phyloP scores from a whole-genome alignment of 495 filamentous ascomycete species.

The Xylaria telfairii region DNA sequence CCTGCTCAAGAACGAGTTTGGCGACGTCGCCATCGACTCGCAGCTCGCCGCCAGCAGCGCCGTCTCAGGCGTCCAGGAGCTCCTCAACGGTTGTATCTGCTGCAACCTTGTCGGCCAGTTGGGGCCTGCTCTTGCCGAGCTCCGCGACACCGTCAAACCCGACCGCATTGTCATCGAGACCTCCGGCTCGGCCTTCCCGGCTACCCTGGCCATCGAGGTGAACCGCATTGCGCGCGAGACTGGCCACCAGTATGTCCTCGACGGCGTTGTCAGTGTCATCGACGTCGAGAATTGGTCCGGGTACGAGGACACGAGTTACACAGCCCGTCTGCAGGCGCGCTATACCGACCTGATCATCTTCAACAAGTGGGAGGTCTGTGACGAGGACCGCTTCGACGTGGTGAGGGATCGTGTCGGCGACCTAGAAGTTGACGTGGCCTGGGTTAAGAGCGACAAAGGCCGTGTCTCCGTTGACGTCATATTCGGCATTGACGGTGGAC shows the following conservation, averaged over 20 bases:
- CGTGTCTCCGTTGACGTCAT: constrained; percentile 76
- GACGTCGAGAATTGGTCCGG: constrained; percentile 98
- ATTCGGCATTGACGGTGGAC: constrained; percentile 83
- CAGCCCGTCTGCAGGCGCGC: constrained; percentile 81
- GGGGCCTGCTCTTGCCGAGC: constrained; percentile 74
- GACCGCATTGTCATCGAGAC: constrained; percentile 96
- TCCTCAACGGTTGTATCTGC: constrained; percentile 97
- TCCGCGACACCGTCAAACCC: constrained; percentile 63
- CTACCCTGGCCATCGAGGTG: constrained; percentile 90
- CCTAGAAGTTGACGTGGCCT: constrained; percentile 78
- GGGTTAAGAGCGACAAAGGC: constrained; percentile 81
- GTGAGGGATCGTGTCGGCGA: constrained; percentile 85
- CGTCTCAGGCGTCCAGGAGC: constrained; percentile 87
- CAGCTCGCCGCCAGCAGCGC: constrained; percentile 81
- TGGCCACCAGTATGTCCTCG: constrained; percentile 70
- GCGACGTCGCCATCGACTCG: constrained; percentile 90
- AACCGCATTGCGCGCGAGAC: constrained; percentile 76
- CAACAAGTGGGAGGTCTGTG: constrained; percentile 89
- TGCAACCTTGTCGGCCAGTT: constrained; percentile 96
- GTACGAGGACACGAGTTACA: constrained; percentile 89
- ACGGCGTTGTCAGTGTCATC: constrained; percentile 90
- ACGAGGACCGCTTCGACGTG: constrained; percentile 77
- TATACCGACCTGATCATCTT: constrained; percentile 95
- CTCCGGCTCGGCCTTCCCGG: constrained; percentile 83
- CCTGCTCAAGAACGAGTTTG: constrained; percentile 98